phyloP scores from a whole-genome alignment of 768 basidiomycete species.

The Rhodotorula diobovata region DNA sequence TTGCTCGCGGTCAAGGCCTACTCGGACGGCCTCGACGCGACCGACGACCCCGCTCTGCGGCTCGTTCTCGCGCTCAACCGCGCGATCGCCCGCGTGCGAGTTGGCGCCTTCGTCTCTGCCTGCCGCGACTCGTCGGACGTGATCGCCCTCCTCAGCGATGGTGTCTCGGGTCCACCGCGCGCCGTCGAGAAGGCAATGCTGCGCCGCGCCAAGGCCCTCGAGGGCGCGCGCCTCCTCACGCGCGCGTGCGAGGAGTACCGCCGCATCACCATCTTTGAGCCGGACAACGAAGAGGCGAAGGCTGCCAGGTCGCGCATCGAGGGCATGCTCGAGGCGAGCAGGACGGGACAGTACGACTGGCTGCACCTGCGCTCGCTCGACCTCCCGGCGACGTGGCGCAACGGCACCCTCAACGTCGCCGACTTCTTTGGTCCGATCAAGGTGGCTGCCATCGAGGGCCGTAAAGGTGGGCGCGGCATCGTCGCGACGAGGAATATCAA shows the following conservation, averaged over 20 bases:
- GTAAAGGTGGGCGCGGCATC: conserved; percentile 17
- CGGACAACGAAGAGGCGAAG: not conserved
- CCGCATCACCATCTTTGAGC: not conserved
- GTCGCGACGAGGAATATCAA: conserved; percentile 22
- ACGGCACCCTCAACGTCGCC: not conserved
- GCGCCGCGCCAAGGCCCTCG: conserved; percentile 1
- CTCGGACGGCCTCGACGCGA: conserved; percentile 21
- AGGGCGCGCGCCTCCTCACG: not conserved
- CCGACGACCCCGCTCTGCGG: not conserved
- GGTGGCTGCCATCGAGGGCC: not conserved
- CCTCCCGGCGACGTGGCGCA: not conserved
- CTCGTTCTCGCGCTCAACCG: conserved; percentile 23
- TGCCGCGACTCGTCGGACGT: not conserved
- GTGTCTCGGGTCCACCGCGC: not conserved
- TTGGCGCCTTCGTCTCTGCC: conserved; percentile 16
- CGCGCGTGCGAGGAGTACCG: not conserved
- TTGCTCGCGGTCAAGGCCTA: conserved; percentile 45
- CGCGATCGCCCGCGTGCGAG: conserved; percentile 10
- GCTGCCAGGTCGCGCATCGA: not conserved
- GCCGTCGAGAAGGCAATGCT: conserved; percentile 67
- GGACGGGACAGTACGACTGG: conserved; percentile 18
- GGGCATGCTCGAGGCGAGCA: not conserved
- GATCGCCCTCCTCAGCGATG: not conserved
- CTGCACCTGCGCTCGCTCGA: not conserved
- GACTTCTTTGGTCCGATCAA: conserved; percentile 18